Evolutionary conservation across 495 filamentous ascomycete genomes (phyloP).

Genomic region (Aspergillus ellipticus): DNA sequence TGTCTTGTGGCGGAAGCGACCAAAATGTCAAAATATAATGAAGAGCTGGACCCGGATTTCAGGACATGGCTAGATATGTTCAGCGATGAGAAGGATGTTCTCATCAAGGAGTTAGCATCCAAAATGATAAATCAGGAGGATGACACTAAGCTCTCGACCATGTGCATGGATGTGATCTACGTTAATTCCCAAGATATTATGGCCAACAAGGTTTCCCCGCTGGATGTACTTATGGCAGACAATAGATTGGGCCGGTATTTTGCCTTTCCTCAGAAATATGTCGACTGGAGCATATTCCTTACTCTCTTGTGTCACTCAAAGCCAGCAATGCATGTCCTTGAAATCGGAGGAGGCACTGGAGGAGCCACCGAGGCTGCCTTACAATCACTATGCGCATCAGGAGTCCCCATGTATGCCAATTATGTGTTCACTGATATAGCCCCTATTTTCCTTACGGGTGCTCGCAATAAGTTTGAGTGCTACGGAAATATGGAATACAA

Average conservation of each 20-base stretch:
- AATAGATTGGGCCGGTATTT: not conserved
- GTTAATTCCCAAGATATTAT: slow-evolving; percentile 17
- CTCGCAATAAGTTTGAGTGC: slow-evolving; percentile 36
- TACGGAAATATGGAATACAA: slow-evolving; percentile 39
- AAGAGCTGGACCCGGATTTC: not conserved
- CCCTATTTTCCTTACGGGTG: slow-evolving; percentile 47
- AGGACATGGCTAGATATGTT: not conserved
- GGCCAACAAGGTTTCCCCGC: slow-evolving; percentile 8
- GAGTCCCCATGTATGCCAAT: slow-evolving; percentile 8
- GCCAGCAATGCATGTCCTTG: slow-evolving; percentile 37
- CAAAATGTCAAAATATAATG: not conserved
- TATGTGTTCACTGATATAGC: slow-evolving; percentile 42
- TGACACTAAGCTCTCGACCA: not conserved
- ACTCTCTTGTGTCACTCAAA: slow-evolving; percentile 31
- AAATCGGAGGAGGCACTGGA: slow-evolving; percentile 44
- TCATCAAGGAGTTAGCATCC: not conserved
- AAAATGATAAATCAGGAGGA: not conserved
- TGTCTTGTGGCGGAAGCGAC: not conserved
- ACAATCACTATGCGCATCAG: slow-evolving; percentile 11
- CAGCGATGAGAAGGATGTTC: not conserved
- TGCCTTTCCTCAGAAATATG: not conserved
- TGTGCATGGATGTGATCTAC: not conserved
- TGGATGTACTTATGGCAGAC: not conserved
- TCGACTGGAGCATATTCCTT: slow-evolving; percentile 15
- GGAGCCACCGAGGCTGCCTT: slow-evolving; percentile 20